Conservation (phyloP, 345 rosid species). For the Cardamine occulta region DNA sequence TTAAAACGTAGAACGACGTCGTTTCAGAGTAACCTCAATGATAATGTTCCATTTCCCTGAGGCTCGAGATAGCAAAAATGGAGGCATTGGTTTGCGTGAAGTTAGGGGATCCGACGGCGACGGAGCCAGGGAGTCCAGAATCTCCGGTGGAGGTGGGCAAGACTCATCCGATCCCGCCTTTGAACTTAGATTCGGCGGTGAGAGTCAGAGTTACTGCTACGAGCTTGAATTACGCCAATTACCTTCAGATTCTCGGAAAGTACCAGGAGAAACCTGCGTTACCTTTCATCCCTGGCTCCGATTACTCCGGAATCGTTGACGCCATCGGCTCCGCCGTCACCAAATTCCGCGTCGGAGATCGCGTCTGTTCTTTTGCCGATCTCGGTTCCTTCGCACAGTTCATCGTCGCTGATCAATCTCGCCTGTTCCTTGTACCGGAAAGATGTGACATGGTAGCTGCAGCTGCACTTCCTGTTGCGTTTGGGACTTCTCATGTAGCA, state of each 20-base stretch:
- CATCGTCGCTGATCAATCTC: conserved; percentile 76
- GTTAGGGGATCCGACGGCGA: conserved; percentile 70
- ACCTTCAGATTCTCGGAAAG: conserved; percentile 85
- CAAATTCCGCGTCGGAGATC: conserved; percentile 71
- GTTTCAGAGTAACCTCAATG: background rate
- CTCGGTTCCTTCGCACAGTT: conserved; percentile 86
- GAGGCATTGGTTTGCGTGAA: conserved; percentile 82
- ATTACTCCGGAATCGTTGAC: conserved; percentile 78
- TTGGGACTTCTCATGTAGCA: conserved; percentile 93
- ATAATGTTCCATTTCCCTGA: background rate
- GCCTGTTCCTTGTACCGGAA: conserved; percentile 73
- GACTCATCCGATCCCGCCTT: conserved; percentile 62
- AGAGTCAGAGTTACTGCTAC: conserved; percentile 85
- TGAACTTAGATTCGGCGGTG: conserved; percentile 61
- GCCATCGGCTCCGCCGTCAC: conserved; percentile 69
- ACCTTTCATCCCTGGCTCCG: conserved; percentile 94
- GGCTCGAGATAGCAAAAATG: conserved; percentile 44
- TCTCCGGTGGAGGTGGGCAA: conserved; percentile 57
- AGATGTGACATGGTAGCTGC: conserved; percentile 83
- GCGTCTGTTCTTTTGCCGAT: conserved; percentile 66
- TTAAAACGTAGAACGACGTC: background rate
- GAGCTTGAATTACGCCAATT: conserved; percentile 94
- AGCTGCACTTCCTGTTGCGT: conserved; percentile 92
- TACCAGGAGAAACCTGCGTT: conserved; percentile 84
- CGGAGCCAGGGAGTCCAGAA: conserved; percentile 41